Conservation (phyloP, 495 filamentous ascomycete species). For the Cladorrhinum samala region DNA sequence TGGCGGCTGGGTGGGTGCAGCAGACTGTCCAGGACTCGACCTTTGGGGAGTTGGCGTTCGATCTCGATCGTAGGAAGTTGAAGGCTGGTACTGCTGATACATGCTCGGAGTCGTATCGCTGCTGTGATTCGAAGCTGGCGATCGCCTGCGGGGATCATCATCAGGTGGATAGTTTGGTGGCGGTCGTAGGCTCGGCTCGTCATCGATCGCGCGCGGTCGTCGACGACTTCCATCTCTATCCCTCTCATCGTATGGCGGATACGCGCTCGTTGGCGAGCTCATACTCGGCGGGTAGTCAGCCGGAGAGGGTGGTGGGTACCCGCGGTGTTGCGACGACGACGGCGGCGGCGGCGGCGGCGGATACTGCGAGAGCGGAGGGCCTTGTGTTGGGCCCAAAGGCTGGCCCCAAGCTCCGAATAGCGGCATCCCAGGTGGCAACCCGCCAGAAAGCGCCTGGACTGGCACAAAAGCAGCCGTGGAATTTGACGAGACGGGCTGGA, state of each 20-base stretch:
- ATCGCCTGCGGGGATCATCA: conserved; percentile 41
- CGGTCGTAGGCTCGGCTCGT: conserved; percentile 37
- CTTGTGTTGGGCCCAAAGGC: conserved; percentile 16
- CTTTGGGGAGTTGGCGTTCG: conserved; percentile 18
- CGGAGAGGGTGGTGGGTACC: conserved; percentile 12
- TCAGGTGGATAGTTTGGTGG: conserved; percentile 39
- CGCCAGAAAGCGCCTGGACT: conserved; percentile 40
- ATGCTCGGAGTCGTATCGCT: conserved; percentile 32
- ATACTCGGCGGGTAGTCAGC: conserved; percentile 22
- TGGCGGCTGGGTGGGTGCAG: conserved; percentile 6
- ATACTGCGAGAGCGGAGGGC: conserved; percentile 17
- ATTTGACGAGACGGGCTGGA: conserved; percentile 45
- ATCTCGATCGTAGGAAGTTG: conserved; percentile 19
- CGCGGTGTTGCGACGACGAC: conserved; percentile 6
- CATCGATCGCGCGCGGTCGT: conserved; percentile 31
- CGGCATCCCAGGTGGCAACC: conserved; percentile 43
- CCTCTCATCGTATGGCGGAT: conserved; percentile 31
- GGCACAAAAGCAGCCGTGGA: conserved; percentile 44
- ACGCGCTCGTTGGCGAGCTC: conserved; percentile 31
- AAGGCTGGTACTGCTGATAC: conserved; percentile 25
- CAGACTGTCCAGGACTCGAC: conserved; percentile 22
- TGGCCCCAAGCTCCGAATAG: conserved; percentile 47
- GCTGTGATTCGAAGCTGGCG: conserved; percentile 39
- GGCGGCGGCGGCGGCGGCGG: conserved; percentile 10
- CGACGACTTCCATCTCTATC: conserved; percentile 30